Evolutionary conservation across 345 rosid genomes (phyloP).

Genomic region (Acer saccharum): DNA sequence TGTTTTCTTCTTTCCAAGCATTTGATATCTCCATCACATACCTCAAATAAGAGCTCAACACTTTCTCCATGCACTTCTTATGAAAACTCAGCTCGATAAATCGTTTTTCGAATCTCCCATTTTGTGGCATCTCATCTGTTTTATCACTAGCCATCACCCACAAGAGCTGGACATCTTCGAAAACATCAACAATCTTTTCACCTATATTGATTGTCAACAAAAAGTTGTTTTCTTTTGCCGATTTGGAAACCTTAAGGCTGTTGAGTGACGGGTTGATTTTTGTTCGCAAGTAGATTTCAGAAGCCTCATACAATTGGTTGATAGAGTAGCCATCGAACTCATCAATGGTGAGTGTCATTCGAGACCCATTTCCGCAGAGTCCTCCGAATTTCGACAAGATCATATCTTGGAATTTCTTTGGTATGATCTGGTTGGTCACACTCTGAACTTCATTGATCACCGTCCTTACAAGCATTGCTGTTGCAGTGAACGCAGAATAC

Average conservation of each 20-base stretch:
- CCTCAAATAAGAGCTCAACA: constrained; percentile 12
- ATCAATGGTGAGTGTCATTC: constrained; percentile 9
- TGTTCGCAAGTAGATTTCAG: constrained; percentile 21
- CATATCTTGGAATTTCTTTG: constrained; percentile 6
- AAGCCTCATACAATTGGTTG: constrained; percentile 11
- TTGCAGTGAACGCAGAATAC: constrained; percentile 19
- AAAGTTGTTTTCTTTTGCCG: not conserved
- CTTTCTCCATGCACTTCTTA: constrained; percentile 21
- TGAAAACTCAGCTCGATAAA: constrained; percentile 20
- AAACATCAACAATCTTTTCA: constrained; percentile 16
- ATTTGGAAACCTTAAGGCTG: constrained; percentile 18
- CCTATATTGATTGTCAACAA: constrained; percentile 20
- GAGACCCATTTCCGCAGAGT: not conserved
- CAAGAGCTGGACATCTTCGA: constrained; percentile 21
- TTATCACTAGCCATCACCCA: constrained; percentile 23
- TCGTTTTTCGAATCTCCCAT: not conserved
- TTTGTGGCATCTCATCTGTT: not conserved
- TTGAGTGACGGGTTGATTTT: constrained; percentile 20
- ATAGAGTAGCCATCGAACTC: constrained; percentile 7
- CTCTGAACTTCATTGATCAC: constrained; percentile 12
- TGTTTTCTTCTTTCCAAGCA: constrained; percentile 12
- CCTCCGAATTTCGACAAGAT: constrained; percentile 4
- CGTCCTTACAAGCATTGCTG: constrained; percentile 19
- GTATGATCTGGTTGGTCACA: constrained; percentile 16
- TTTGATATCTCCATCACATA: constrained; percentile 22